Evolutionary conservation across 1,139 yeast genomes (phyloP), one percentile per base, ranked within the genome.

Genomic region (Yamadazyma membranifaciens): DNA sequence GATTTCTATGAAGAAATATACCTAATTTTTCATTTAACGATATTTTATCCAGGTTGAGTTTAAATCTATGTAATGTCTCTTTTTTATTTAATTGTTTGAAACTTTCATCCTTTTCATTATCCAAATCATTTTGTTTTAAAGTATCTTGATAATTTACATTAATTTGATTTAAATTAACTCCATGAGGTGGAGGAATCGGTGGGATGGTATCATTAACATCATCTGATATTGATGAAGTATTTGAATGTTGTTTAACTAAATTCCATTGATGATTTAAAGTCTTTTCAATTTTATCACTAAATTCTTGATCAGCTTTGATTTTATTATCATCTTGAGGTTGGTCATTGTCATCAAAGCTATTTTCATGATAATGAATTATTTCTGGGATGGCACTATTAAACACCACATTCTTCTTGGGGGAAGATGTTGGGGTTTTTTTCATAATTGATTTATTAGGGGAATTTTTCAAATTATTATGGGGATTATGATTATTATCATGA

Each of bases 401-500:
- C 2, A 63, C 76, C 9, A 70, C 76, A 34, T 55, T 62, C 45
- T 69, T 70, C 43, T 63, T 65, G 4, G 75, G 75, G 1, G 74
- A 67, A 11, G 52, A 45, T 6, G 49, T 49, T 1, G 63, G 54
- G 3, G 62, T 49, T 40, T 61, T 63, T 45, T 62, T 68, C 70
- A 72, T 64, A 31, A 68, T 69, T 14, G 75, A 68, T 47, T 67
- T 70, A 41, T 60, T 62, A 3, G 76, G 77, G 2, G 73, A 66
- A 10, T 5, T 2, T 4, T 3, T 11, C 11, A 5, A 10, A 11
- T 9, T 11, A 27, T n/a, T 10, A n/a, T 11, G 4, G n/a, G 5
- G 9, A 6, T 5, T 6, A 6, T 5, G 9, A 6, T 5, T 6
- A 6, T 4, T 26, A 6, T 26, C n/a, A 9, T 26, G 9, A 6